Conservation (phyloP, 1,284 basidiomycete genomes). For the Phenoliferia sp. region DNA sequence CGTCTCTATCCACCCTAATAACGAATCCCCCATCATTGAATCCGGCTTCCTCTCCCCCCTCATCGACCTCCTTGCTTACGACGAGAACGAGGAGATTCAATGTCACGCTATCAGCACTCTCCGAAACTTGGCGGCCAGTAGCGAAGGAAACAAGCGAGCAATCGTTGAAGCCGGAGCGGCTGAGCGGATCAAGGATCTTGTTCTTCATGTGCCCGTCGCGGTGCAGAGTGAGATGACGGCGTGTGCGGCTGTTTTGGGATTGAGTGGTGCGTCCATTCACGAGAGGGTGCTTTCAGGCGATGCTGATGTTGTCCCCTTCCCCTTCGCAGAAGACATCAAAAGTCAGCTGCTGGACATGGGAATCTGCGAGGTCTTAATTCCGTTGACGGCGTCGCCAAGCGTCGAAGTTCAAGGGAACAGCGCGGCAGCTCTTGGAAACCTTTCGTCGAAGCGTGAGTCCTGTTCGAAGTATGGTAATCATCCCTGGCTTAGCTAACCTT, state of each 20-base stretch:
- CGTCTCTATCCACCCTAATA: conserved; percentile 96
- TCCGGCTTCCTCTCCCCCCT: conserved; percentile 94
- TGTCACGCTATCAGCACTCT: conserved; percentile 99
- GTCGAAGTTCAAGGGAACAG: conserved; percentile 99
- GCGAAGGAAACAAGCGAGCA: conserved; percentile 96
- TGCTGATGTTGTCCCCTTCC: neutral
- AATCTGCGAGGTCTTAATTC: conserved; percentile 95
- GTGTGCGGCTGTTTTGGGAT: conserved; percentile 87
- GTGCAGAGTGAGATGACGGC: conserved; percentile 99
- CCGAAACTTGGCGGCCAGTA: conserved; percentile 92
- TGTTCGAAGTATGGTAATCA: neutral
- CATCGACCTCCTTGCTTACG: conserved; percentile 93
- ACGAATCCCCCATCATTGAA: conserved; percentile 99
- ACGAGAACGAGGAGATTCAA: conserved; percentile 98
- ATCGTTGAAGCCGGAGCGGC: conserved; percentile 99
- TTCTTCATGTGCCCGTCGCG: conserved; percentile 88
- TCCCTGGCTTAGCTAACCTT: neutral
- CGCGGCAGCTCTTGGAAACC: conserved; percentile 93
- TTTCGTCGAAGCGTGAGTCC: conserved; percentile 81
- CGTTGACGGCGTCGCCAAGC: conserved; percentile 89
- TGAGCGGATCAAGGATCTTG: conserved; percentile 93
- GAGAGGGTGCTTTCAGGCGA: no score
- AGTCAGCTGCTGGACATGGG: conserved; percentile 96
- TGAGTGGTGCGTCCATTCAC: conserved; percentile 61
- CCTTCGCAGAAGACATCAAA: conserved; percentile 81